phyloP scores from a whole-genome alignment of 2,329 filamentous ascomycete genomes.

The Diaporthe ilicicola region DNA sequence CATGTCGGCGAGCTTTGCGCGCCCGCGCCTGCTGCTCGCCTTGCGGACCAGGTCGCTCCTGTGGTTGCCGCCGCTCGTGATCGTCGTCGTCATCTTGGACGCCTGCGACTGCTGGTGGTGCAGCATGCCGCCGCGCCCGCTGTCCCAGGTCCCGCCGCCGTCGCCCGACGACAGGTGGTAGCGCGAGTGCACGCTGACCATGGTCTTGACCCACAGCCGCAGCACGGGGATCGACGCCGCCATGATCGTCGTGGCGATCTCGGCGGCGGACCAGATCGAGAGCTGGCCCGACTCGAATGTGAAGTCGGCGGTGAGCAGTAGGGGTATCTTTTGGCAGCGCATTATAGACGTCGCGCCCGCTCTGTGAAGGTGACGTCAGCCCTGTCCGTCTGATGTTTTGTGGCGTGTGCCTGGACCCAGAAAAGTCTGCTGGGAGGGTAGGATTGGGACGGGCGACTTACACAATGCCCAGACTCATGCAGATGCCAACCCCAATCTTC shows the following conservation, averaged over 20 bases:
- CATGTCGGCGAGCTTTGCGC: constrained; percentile 8
- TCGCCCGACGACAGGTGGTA: background rate
- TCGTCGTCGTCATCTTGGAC: constrained; percentile 3
- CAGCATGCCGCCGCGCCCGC: constrained; percentile 4
- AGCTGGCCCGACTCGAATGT: constrained; percentile 31
- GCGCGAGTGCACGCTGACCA: constrained; percentile 3
- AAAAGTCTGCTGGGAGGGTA: constrained; percentile 27
- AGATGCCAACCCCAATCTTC: constrained; percentile 49
- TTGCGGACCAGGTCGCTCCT: constrained; percentile 3
- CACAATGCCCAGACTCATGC: constrained; percentile 55
- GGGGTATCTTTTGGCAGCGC: constrained; percentile 19
- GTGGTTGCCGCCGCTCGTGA: constrained; percentile 15
- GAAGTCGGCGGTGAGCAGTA: constrained; percentile 24
- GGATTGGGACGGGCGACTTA: constrained; percentile 35
- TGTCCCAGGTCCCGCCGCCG: background rate
- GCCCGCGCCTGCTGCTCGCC: constrained; percentile 14
- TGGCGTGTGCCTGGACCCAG: constrained; percentile 25
- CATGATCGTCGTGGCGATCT: constrained; percentile 41
- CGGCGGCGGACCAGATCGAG: constrained; percentile 37
- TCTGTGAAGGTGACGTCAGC: constrained; percentile 36
- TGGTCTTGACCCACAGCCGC: constrained; percentile 35
- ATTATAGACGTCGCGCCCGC: constrained; percentile 44
- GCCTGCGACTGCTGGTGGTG: background rate
- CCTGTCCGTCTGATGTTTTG: constrained; percentile 25
- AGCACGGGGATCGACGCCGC: constrained; percentile 44